Base-by-base conservation (phyloP, 73 alveolate species). In the Uronychia setigera region DNA sequence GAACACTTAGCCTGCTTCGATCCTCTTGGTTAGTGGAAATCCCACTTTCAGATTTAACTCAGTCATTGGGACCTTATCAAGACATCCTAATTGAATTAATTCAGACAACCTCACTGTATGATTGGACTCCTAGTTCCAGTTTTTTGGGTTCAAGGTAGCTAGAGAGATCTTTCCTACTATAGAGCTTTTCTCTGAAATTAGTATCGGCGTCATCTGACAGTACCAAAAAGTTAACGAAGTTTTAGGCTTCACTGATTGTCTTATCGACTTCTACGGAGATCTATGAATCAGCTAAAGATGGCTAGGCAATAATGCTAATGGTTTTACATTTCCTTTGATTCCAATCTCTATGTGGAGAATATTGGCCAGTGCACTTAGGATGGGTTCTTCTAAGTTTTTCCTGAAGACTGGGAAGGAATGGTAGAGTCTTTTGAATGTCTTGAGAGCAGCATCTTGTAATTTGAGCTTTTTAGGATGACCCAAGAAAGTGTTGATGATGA, bases 1-100 rank as follows among this genome's bases (percentile, higher is more conserved):
- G 76, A 82, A 93, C 57, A 74, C 80, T 35, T 83, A 92, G 31
- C 99, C 98, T 0, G 98, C 95, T 0, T 78, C 87, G 29, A 95
- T 80, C 34, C 78, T 88, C 13, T 82, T 80, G 78, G 77, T 78
- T 27, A 59, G 28, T 5, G 99, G 98, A 29, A 90, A 91, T 19
- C 98, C 99, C 0, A 87, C 86, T 29, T 35, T 58, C 67, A 78
- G 31, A 28, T 78, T 59, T 29, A 86, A 79, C 29, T 86, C 78
- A 19, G 5, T 46, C 67, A 46, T 46, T 46, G 5, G 67, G n/a
- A 46, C 19, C 19, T 46, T 46, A 11, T 46, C 67, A 5, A 46
- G 32, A 30, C 58, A 28, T 30, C 27, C 81, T 76, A 30, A 5
- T 29, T 25, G 29, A 28, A 26, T 25, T 31, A 30, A 31, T 9